Evolutionary conservation across 2,329 filamentous ascomycete species (phyloP).

Genomic region (Neofusicoccum cordaticola): DNA sequence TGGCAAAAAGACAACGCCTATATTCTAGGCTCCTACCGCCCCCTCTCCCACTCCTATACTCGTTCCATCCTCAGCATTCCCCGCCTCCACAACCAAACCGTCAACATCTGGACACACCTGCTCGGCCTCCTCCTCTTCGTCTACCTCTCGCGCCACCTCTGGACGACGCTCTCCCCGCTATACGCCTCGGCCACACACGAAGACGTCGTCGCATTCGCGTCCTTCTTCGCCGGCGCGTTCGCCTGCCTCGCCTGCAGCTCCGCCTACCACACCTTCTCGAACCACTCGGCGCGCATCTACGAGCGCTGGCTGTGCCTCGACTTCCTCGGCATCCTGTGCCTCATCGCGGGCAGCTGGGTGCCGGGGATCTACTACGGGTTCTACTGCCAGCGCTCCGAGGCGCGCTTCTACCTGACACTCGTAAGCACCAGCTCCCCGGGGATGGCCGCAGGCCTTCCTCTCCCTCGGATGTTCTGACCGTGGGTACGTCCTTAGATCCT

Average conservation of each 20-base stretch:
- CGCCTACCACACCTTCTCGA: constrained; percentile 78
- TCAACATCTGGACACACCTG: constrained; percentile 72
- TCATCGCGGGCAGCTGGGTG: constrained; percentile 90
- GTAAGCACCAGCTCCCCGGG: constrained; percentile 21
- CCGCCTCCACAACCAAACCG: constrained; percentile 66
- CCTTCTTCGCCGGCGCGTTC: constrained; percentile 40
- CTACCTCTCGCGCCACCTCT: constrained; percentile 23
- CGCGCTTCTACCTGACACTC: constrained; percentile 36
- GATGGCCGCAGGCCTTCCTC: too few relatives aligned
- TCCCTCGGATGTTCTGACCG: too few relatives aligned
- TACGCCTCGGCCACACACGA: constrained; percentile 34
- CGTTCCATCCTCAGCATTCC: constrained; percentile 58
- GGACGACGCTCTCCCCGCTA: constrained; percentile 24
- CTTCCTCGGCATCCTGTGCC: constrained; percentile 85
- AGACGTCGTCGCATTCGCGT: constrained; percentile 36
- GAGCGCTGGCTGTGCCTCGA: constrained; percentile 89
- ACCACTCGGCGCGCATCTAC: constrained; percentile 76
- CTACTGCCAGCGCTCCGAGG: constrained; percentile 35
- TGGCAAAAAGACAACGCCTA: constrained; percentile 65
- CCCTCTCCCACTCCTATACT: constrained; percentile 58
- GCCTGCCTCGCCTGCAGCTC: constrained; percentile 52
- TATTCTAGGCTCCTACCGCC: constrained; percentile 65
- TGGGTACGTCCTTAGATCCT: neutral
- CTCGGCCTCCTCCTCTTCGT: constrained; percentile 30
- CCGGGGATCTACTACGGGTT: constrained; percentile 68